Conservation (phyloP, 2,329 filamentous ascomycete species). For the Xylariales sp. region DNA sequence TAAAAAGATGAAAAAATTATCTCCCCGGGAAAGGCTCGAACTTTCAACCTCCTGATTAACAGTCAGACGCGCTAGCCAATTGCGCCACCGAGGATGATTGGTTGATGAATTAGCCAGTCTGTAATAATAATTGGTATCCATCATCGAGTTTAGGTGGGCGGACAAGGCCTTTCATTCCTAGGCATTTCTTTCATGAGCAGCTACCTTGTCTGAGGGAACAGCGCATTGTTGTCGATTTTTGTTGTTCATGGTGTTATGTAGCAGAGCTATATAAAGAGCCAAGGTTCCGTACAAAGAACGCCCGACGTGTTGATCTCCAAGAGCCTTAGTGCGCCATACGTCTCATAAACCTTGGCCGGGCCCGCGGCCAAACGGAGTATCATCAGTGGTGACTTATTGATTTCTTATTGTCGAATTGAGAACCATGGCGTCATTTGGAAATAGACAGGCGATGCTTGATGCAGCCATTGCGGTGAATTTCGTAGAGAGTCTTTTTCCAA, state of each 20-base stretch:
- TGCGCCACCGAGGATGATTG: constrained; percentile 55
- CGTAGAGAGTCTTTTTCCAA: constrained; percentile 19
- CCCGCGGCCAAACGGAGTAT: too few species aligned
- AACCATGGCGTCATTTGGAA: constrained; percentile 9
- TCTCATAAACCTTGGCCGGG: background rate
- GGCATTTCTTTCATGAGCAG: background rate
- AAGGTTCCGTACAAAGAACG: background rate
- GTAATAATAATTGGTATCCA: background rate
- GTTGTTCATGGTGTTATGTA: background rate
- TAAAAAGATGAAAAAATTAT: too few species aligned
- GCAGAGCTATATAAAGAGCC: background rate
- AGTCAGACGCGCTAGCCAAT: constrained; percentile 71
- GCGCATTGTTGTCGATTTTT: background rate
- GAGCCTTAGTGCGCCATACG: background rate
- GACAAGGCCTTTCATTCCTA: background rate
- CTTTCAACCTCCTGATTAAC: constrained; percentile 54
- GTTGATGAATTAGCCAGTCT: background rate
- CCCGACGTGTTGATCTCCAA: background rate
- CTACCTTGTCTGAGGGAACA: background rate
- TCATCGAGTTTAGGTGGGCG: background rate
- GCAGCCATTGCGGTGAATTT: background rate
- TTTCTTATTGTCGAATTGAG: background rate
- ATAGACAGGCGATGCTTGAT: too few species aligned
- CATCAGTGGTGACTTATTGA: too few species aligned
- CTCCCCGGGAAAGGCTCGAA: constrained; percentile 38